These are phyloP conservation scores for Purshia tridentata DNA, from an alignment of 306 rosid species.

Conservation along the genomic window DNA sequence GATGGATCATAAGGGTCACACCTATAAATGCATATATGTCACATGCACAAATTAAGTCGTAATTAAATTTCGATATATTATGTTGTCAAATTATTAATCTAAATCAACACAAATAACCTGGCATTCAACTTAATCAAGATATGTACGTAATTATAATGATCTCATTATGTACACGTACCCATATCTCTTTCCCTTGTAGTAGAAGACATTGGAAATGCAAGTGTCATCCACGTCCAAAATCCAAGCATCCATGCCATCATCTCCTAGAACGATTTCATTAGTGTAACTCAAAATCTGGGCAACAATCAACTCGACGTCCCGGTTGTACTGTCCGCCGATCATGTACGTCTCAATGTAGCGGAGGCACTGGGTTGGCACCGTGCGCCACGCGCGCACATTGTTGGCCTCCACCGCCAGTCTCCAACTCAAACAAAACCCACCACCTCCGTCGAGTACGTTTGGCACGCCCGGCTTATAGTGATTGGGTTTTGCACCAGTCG, in stretches of 20 bases:
- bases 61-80: neutral
- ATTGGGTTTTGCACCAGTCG: conserved; percentile 2
- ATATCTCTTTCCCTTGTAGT: conserved; percentile 46
- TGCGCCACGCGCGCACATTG: conserved; percentile 67
- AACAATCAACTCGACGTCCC: conserved; percentile 36
- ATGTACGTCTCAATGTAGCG: conserved; percentile 49
- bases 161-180: conserved; percentile 43
- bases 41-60: neutral
- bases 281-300: conserved; percentile 42
- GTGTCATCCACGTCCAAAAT: conserved; percentile 81
- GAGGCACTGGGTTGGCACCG: conserved; percentile 55
- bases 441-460: neutral
- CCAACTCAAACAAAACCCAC: conserved; percentile 66
- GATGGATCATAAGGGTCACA: conserved; percentile 74
- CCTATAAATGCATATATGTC: conserved; percentile 26
- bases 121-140: too few relatives aligned
- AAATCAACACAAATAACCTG: neutral
- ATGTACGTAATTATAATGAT: too few relatives aligned
- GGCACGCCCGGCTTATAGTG: neutral
- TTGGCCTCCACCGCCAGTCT: conserved; percentile 72
- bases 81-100: neutral
- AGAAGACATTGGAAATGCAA: conserved; percentile 65
- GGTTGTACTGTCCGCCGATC: conserved; percentile 54
- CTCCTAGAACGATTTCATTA: conserved; percentile 16
- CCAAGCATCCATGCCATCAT: conserved; percentile 64